A percentile compares a stretch with the other conserved stretches of the same genome.
phyloP scores from a whole-genome alignment of 1,284 basidiomycete genomes.

The Gymnopus androsaceus region DNA sequence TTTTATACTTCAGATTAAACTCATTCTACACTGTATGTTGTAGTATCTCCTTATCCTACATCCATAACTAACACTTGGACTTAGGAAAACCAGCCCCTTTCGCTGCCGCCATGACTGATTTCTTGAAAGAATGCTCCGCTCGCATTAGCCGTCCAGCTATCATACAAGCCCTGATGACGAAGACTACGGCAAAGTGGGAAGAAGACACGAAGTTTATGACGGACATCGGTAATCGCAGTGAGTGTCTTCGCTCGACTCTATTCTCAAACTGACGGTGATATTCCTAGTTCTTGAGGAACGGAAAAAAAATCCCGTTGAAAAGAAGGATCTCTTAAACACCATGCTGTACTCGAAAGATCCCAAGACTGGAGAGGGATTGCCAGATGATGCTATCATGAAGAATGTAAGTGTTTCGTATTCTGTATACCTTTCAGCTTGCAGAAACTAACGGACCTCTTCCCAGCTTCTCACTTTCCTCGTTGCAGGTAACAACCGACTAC shows the following conservation, averaged over 20 bases:
- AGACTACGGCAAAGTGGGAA: slow-evolving; percentile 41
- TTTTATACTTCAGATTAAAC: slow-evolving; percentile 33
- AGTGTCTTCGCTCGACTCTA: slow-evolving; percentile 14
- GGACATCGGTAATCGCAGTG: slow-evolving; percentile 41
- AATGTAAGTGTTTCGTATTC: slow-evolving; percentile 39
- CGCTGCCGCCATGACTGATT: slow-evolving; percentile 44
- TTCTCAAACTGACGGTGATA: not conserved
- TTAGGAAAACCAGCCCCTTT: slow-evolving; percentile 42
- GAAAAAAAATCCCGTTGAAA: slow-evolving; percentile 38
- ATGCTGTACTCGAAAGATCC: slow-evolving; percentile 51
- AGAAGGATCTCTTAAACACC: slow-evolving; percentile 47
- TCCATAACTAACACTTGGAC: not conserved
- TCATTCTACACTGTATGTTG: slow-evolving; percentile 37
- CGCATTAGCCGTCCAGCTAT: slow-evolving; percentile 40
- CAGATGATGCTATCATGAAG: slow-evolving; percentile 45
- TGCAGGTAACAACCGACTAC: slow-evolving; percentile 30
- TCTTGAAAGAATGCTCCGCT: slow-evolving; percentile 39
- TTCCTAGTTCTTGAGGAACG: slow-evolving; percentile 40
- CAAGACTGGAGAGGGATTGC: slow-evolving; percentile 46
- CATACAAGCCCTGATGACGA: slow-evolving; percentile 37
- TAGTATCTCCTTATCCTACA: not conserved
- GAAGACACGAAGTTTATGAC: slow-evolving; percentile 42
- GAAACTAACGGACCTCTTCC: not conserved
- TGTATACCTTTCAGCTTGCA: not conserved
- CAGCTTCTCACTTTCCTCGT: slow-evolving; percentile 56